These are phyloP conservation scores for Pyrenula massariospora DNA, from an alignment of 495 filamentous ascomycete species.

Conservation along the genomic window DNA sequence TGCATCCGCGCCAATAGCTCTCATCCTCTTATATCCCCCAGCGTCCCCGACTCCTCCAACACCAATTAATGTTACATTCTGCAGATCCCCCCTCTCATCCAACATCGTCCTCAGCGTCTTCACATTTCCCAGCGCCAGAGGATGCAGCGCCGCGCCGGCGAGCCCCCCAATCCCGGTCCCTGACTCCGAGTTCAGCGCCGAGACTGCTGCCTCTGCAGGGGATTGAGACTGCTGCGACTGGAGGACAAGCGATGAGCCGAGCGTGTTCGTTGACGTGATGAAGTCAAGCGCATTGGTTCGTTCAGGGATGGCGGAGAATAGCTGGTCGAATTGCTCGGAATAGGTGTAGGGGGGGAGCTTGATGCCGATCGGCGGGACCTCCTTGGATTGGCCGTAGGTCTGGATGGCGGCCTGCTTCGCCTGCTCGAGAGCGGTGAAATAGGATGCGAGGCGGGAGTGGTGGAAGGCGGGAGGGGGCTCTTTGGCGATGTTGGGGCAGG, in stretches of 20 bases:
- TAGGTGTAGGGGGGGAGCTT: conserved; percentile 67
- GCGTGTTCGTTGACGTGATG: conserved; percentile 60
- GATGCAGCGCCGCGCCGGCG: conserved; percentile 55
- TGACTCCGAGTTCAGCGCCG: conserved; percentile 25
- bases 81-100: conserved; percentile 28
- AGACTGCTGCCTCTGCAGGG: conserved; percentile 3
- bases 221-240: not conserved
- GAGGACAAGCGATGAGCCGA: conserved; percentile 52
- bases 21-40: conserved; percentile 49
- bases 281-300: conserved; percentile 38
- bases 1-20: conserved; percentile 43
- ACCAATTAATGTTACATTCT: conserved; percentile 45
- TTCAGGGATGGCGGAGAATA: conserved; percentile 33
- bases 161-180: conserved; percentile 51
- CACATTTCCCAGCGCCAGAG: conserved; percentile 65
- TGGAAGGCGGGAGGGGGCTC: conserved; percentile 59
- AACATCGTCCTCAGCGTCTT: conserved; percentile 42
- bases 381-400: not conserved
- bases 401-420: conserved; percentile 7
- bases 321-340: conserved; percentile 38
- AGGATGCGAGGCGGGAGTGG: conserved; percentile 25
- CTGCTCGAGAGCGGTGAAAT: conserved; percentile 28
- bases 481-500: conserved; percentile 58
- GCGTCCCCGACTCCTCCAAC: conserved; percentile 54
- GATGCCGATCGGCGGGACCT: conserved; percentile 36